Evolutionary conservation across 2,329 filamentous ascomycete species (phyloP).

Genomic region (Albophoma yamanashiensis): DNA sequence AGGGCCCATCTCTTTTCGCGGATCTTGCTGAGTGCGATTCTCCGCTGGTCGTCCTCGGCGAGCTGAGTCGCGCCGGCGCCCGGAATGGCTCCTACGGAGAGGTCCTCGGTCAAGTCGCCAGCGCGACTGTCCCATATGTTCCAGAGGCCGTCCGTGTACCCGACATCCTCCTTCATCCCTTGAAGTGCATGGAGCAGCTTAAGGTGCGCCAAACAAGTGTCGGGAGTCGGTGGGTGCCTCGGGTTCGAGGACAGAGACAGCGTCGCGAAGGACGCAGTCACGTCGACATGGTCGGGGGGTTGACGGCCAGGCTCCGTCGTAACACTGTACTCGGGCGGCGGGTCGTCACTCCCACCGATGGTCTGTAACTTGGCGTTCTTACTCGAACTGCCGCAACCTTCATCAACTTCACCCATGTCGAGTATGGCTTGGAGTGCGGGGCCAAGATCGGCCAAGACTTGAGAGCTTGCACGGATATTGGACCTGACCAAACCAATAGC

Average conservation of each 20-base stretch:
- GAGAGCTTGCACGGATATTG: not conserved
- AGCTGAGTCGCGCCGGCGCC: conserved; percentile 8
- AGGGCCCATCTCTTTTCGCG: conserved; percentile 66
- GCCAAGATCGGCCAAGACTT: not conserved
- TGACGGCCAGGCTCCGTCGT: not conserved
- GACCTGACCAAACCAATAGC: not conserved
- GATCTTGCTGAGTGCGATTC: conserved; percentile 34
- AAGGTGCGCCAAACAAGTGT: conserved; percentile 61
- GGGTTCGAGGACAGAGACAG: not conserved
- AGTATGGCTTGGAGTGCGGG: not conserved
- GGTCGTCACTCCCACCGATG: not conserved
- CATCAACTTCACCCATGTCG: not conserved
- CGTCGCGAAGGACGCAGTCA: not conserved
- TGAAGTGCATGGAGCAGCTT: conserved; percentile 62
- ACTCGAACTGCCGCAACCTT: not conserved
- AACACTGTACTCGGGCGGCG: not conserved
- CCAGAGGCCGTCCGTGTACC: conserved; percentile 57
- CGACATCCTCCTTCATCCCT: conserved; percentile 54
- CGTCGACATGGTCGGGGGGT: not conserved
- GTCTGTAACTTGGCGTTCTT: not conserved
- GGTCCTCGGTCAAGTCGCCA: conserved; percentile 5
- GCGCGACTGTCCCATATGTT: conserved; percentile 43
- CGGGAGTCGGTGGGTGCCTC: conserved; percentile 7
- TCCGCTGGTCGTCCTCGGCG: conserved; percentile 17
- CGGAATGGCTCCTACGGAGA: conserved; percentile 1